Percentiles rank a stretch among this genome's conserved stretches.
These are phyloP conservation scores for Zancudomyces culisetae DNA, from an alignment of 371 early-diverging fungal species.

Conservation along the genomic window DNA sequence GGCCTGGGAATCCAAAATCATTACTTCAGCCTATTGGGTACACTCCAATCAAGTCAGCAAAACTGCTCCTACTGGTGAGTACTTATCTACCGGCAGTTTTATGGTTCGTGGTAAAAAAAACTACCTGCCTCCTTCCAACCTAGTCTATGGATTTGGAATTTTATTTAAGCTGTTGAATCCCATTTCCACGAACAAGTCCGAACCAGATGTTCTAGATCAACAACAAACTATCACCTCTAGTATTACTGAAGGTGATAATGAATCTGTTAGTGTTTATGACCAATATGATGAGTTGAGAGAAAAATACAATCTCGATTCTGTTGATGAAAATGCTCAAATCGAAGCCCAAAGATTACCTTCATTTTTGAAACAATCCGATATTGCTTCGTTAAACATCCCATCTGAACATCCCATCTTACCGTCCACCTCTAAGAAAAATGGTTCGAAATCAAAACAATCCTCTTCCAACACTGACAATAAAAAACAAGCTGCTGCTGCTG, in stretches of 20 bases:
- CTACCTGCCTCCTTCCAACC: conserved; percentile 79
- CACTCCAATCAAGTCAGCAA: conserved; percentile 83
- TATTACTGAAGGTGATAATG: background rate
- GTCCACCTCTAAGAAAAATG: background rate
- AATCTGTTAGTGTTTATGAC: background rate
- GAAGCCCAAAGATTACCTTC: background rate
- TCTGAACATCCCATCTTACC: background rate
- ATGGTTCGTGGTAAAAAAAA: conserved; percentile 96
- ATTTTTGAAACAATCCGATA: background rate
- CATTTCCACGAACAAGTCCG: too few relatives aligned
- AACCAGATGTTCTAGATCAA: conserved; percentile 13
- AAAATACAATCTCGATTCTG: conserved; percentile 3
- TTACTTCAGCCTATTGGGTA: conserved; percentile 95
- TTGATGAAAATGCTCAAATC: conserved; percentile 1
- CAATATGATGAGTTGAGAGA: conserved; percentile 24
- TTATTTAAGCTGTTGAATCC: conserved; percentile 77
- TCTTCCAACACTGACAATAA: background rate
- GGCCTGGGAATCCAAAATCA: conserved; percentile 96
- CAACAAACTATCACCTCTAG: background rate
- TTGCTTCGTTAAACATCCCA: background rate
- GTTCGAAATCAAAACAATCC: background rate
- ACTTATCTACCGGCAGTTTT: conserved; percentile 86
- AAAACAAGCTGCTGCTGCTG: background rate
- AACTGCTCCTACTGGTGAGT: conserved; percentile 94
- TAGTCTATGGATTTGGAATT: conserved; percentile 94